Conservation (phyloP, 1,284 basidiomycete species). For the Prillingera fragicola region DNA sequence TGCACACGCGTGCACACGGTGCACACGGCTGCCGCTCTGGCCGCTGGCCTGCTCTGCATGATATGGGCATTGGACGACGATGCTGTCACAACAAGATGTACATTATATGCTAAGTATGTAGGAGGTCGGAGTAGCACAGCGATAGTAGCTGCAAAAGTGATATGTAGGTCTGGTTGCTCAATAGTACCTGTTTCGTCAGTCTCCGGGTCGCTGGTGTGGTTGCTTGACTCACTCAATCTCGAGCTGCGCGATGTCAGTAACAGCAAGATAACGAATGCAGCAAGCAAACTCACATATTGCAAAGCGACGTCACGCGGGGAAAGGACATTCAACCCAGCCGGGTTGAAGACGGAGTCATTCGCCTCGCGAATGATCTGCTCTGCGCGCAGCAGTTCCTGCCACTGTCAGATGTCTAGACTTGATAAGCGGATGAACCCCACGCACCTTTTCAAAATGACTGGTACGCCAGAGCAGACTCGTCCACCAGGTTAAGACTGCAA, state of each 20-base stretch:
- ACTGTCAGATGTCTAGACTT: not conserved
- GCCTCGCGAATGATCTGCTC: slow-evolving; percentile 38
- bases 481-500: slow-evolving; percentile 49
- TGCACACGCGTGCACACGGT: too few species aligned
- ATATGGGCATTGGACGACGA: too few species aligned
- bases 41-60: too few species aligned
- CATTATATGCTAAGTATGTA: too few species aligned
- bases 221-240: slow-evolving; percentile 40
- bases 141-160: too few species aligned
- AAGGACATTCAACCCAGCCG: slow-evolving; percentile 49
- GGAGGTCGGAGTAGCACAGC: too few species aligned
- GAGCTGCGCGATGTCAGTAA: slow-evolving; percentile 23
- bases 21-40: too few species aligned
- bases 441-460: slow-evolving; percentile 49
- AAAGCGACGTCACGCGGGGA: slow-evolving; percentile 49
- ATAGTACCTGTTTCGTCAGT: too few species aligned
- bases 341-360: slow-evolving; percentile 49
- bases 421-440: slow-evolving; percentile 13
- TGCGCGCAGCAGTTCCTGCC: slow-evolving; percentile 45
- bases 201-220: too few species aligned
- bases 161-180: too few species aligned
- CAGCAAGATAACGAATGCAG: not conserved
- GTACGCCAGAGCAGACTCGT: slow-evolving; percentile 44
- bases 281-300: slow-evolving; percentile 48
- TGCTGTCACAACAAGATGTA: too few species aligned